phyloP scores from a whole-genome alignment of 768 basidiomycete genomes.

The Mycena capillaripes region DNA sequence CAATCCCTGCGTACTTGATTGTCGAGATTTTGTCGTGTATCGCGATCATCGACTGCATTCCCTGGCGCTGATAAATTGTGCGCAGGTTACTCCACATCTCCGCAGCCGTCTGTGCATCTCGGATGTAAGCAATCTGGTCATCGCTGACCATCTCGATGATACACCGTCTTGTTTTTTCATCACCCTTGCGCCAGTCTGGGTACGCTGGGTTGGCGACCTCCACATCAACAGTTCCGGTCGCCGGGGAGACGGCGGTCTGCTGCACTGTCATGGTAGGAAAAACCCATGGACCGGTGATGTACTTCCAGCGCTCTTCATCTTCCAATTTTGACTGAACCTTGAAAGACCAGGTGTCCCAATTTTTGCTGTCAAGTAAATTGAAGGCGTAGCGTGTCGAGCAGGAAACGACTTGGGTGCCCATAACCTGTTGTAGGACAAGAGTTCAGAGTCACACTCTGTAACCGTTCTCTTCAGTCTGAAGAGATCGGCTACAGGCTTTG shows the following conservation, averaged over 20 bases:
- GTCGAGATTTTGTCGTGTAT: neutral
- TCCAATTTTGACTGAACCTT: neutral
- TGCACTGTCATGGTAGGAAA: neutral
- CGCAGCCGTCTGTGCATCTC: neutral
- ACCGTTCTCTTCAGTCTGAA: too few relatives aligned
- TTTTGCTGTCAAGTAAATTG: too few relatives aligned
- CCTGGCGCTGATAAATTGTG: neutral
- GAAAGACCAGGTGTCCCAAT: too few relatives aligned
- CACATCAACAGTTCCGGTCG: neutral
- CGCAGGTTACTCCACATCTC: slow-evolving; percentile 15
- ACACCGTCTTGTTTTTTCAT: neutral
- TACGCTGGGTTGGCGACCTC: neutral
- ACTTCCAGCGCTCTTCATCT: neutral
- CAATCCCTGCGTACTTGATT: slow-evolving; percentile 1
- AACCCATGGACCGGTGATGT: neutral
- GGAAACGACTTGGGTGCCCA: too few relatives aligned
- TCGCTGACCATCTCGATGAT: slow-evolving; percentile 5
- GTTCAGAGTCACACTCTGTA: too few relatives aligned
- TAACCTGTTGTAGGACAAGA: too few relatives aligned
- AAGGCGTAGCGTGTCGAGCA: too few relatives aligned
- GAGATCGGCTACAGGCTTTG: too few relatives aligned
- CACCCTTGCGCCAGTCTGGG: neutral
- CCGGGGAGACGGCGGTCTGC: neutral
- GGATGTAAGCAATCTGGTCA: slow-evolving; percentile 3
- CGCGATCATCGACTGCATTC: slow-evolving; percentile 14